phyloP scores from a whole-genome alignment of 495 filamentous ascomycete genomes.

The Tuber microsphaerosporum region DNA sequence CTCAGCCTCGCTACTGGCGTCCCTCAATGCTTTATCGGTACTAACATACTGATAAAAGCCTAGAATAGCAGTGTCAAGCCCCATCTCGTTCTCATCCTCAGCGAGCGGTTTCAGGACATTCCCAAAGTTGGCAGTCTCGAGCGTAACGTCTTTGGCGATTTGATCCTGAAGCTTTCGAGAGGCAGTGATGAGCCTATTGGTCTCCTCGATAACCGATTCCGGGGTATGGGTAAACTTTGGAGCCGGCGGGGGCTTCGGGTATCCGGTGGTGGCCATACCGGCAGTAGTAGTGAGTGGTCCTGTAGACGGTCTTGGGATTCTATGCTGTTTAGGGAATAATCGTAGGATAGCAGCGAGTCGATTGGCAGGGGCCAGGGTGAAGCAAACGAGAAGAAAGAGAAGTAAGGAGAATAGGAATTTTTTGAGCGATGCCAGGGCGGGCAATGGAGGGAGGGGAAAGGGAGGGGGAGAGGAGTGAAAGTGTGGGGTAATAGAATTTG shows the following conservation, averaged over 20 bases:
- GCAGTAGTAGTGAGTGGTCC: constrained; percentile 52
- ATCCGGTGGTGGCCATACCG: constrained; percentile 51
- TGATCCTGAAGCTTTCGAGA: constrained; percentile 66
- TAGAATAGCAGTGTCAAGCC: constrained; percentile 47
- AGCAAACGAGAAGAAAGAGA: constrained; percentile 30
- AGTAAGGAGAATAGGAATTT: constrained; percentile 15
- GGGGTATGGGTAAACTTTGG: constrained; percentile 69
- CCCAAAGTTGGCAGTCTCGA: constrained; percentile 59
- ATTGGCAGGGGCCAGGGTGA: constrained; percentile 46
- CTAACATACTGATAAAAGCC: constrained; percentile 78
- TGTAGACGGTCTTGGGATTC: constrained; percentile 45
- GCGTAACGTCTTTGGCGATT: constrained; percentile 61
- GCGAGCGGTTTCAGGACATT: constrained; percentile 59
- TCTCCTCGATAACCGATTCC: constrained; percentile 65
- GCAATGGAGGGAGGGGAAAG: constrained; percentile 28
- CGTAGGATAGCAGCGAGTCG: constrained; percentile 44
- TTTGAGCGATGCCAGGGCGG: constrained; percentile 10
- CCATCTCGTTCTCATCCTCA: constrained; percentile 59
- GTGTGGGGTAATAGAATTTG: constrained; percentile 22
- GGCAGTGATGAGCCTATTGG: constrained; percentile 62
- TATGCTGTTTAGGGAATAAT: constrained; percentile 40
- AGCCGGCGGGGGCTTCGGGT: constrained; percentile 55
- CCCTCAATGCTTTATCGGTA: constrained; percentile 58
- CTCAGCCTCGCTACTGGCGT: constrained; percentile 55
- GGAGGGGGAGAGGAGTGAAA: constrained; percentile 4